phyloP scores from a whole-genome alignment of 176 grass and related monocot species.

The Cenchrus fungigraminus region DNA sequence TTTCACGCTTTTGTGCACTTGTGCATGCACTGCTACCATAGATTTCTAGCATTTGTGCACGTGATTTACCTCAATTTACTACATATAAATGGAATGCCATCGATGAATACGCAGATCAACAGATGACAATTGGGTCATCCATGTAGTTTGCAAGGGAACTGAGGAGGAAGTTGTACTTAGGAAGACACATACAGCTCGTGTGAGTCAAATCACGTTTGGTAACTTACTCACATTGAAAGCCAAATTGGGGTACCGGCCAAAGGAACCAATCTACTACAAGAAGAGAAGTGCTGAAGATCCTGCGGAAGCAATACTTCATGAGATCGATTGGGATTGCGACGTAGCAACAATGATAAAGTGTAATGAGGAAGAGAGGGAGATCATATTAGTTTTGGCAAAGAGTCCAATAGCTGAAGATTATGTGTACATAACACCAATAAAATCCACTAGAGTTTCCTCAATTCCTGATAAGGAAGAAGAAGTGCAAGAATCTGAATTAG shows the following conservation, averaged over 20 bases:
- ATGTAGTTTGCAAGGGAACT: background rate
- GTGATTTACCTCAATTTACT: background rate
- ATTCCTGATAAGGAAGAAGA: background rate
- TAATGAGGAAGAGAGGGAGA: background rate
- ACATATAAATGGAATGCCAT: background rate
- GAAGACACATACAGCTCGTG: too few species aligned
- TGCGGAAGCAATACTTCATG: background rate
- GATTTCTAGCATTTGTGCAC: background rate
- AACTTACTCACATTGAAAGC: conserved; percentile 6
- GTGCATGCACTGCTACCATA: background rate
- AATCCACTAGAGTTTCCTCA: background rate
- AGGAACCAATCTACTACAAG: background rate
- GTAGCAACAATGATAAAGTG: background rate
- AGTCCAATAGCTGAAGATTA: background rate
- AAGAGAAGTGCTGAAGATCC: conserved; percentile 13
- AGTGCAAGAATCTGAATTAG: too few species aligned
- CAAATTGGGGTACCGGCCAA: background rate
- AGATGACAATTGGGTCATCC: background rate
- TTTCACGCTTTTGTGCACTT: too few species aligned
- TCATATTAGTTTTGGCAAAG: background rate
- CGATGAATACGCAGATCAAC: background rate
- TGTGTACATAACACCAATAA: background rate
- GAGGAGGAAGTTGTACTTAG: background rate
- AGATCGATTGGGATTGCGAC: background rate
- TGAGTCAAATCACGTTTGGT: background rate